Evolutionary conservation across 2,329 filamentous ascomycete genomes (phyloP).

Genomic region (Delphinella strobiligena): DNA sequence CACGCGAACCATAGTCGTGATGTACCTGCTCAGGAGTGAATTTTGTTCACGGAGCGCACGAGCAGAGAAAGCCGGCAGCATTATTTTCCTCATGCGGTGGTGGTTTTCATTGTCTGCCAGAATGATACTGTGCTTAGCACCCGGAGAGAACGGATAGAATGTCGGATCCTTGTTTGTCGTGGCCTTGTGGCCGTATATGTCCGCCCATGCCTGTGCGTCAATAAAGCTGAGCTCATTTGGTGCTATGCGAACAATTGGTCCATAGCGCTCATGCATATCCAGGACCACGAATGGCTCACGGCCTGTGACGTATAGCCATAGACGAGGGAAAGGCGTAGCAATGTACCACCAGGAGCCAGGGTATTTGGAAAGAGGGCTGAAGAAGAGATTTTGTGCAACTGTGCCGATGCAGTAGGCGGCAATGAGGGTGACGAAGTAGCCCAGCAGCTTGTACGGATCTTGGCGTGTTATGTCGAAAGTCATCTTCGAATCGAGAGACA

Average conservation of each 20-base stretch:
- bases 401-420: background rate
- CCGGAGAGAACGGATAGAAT: constrained; percentile 30
- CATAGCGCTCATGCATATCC: constrained; percentile 26
- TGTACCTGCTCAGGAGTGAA: constrained; percentile 24
- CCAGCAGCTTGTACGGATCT: too few species aligned
- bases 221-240: constrained; percentile 37
- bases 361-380: constrained; percentile 6
- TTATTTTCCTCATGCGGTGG: constrained; percentile 21
- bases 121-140: background rate
- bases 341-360: constrained; percentile 2
- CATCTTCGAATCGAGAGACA: too few species aligned
- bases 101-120: constrained; percentile 19
- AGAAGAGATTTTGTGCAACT: constrained; percentile 4
- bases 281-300: background rate
- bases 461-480: too few species aligned
- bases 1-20: too few species aligned
- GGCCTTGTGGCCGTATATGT: constrained; percentile 19
- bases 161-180: constrained; percentile 23
- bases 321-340: constrained; percentile 1
- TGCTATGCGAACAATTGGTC: constrained; percentile 34
- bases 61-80: constrained; percentile 30
- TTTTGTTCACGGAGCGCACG: constrained; percentile 30
- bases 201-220: constrained; percentile 26
- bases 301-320: constrained; percentile 1
- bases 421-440: constrained; percentile 3